Base-by-base conservation (phyloP, 164 flowering plant species). In the Saururus chinensis region DNA sequence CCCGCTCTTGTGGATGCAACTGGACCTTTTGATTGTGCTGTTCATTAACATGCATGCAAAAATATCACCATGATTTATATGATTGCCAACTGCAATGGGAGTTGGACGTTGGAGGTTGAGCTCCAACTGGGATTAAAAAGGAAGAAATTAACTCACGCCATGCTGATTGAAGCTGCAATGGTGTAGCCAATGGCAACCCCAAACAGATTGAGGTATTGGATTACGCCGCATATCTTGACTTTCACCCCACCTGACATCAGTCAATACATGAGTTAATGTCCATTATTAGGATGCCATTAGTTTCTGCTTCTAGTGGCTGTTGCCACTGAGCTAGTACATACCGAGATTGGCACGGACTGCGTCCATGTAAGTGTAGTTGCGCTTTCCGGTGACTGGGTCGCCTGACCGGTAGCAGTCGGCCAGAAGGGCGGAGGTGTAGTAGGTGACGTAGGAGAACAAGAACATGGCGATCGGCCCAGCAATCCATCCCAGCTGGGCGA, bases 111-210 rank as follows among this genome's bases (percentile, higher is more conserved):
- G n/a, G n/a, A n/a, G n/a, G n/a, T n/a, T n/a, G n/a, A n/a, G n/a
- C n/a, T n/a, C n/a, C n/a, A n/a, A n/a, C n/a, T 30, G 2, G 37
- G 37, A 30, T 30, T 30, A 30, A 30, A 6, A 30, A 30, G 37
- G 37, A 30, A 30, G 37, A 30, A 2, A n/a, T n/a, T n/a, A 40
- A 83, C 90, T 56, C 19, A 86, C 92, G 76, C 74, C 89, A 86
- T 80, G 73, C 92, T 86, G 55, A 84, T 78, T 12, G 92, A 79
- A 37, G 92, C 71, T 4, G 89, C 87, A 41, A 86, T 84, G 7
- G 92, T 86, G 66, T 86, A 86, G 1, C 87, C 92, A 61, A 86
- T 80, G 7, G 84, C 87, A 12, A 76, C 73, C 0, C 92, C 92
- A 62, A 81, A 74, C 57, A 86, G 65, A 56, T 80, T 84, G 53